These are phyloP conservation scores for Podospora anserina DNA, from an alignment of 495 filamentous ascomycete species.

Conservation along the genomic window DNA sequence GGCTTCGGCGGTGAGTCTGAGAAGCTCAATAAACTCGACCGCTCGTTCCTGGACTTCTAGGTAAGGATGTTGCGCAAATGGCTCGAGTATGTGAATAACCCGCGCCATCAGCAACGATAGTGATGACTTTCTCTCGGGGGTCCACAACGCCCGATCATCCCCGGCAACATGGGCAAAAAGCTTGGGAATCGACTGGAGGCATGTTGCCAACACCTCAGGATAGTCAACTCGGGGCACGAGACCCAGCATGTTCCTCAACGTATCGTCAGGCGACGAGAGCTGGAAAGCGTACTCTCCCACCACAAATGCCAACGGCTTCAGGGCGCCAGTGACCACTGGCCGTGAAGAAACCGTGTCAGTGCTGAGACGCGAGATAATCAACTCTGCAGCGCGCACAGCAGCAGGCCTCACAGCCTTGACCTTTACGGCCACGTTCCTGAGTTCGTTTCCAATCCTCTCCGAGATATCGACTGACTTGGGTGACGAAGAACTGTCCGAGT, in stretches of 20 bases:
- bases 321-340: conserved; percentile 51
- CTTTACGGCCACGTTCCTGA: conserved; percentile 87
- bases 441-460: conserved; percentile 72
- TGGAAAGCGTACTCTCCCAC: conserved; percentile 78
- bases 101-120: conserved; percentile 72
- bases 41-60: conserved; percentile 95
- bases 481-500: conserved; percentile 43
- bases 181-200: conserved; percentile 85
- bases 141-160: conserved; percentile 56
- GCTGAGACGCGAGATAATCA: conserved; percentile 55
- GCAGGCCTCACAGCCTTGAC: conserved; percentile 75
- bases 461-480: conserved; percentile 52
- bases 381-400: conserved; percentile 79
- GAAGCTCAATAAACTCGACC: conserved; percentile 85
- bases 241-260: conserved; percentile 70
- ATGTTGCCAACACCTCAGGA: conserved; percentile 64
- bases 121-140: conserved; percentile 61
- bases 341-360: conserved; percentile 42
- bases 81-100: conserved; percentile 76
- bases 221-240: conserved; percentile 54
- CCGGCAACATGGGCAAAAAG: conserved; percentile 66
- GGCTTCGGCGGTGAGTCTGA: conserved; percentile 80
- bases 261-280: conserved; percentile 61
- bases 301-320: conserved; percentile 76
- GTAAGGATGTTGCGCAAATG: conserved; percentile 71